phyloP scores from a whole-genome alignment of 2,329 filamentous ascomycete species.

The Coniochaeta sp. region DNA sequence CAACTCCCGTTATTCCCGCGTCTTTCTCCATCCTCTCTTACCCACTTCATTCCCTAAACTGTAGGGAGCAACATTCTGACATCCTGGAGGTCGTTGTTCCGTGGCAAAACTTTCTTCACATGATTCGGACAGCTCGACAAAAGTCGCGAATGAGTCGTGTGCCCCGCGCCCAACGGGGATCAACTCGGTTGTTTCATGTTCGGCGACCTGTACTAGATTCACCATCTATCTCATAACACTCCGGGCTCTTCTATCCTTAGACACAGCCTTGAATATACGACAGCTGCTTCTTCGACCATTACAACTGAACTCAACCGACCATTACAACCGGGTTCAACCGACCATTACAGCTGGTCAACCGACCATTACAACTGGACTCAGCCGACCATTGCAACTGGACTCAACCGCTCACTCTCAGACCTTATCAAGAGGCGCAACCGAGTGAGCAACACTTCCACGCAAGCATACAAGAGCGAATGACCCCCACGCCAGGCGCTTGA shows the following conservation, averaged over 20 bases:
- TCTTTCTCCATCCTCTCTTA: not conserved
- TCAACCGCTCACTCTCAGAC: no score
- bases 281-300: not conserved
- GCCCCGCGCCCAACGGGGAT: not conserved
- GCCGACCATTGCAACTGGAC: no score
- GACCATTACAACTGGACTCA: no score
- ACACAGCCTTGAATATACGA: not conserved
- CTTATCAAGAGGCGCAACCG: no score
- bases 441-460: not conserved
- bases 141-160: not conserved
- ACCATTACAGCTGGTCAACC: no score
- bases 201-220: not conserved
- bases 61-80: not conserved
- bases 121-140: not conserved
- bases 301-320: no score
- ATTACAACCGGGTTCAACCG: no score
- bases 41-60: not conserved
- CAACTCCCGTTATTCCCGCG: not conserved
- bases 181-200: not conserved
- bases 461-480: not conserved
- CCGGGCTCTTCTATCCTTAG: not conserved
- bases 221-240: not conserved
- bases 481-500: no score
- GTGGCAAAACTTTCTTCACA: not conserved
- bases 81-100: not conserved